phyloP scores from a whole-genome alignment of 148 eudicot species.

The Rhododendron vialii region DNA sequence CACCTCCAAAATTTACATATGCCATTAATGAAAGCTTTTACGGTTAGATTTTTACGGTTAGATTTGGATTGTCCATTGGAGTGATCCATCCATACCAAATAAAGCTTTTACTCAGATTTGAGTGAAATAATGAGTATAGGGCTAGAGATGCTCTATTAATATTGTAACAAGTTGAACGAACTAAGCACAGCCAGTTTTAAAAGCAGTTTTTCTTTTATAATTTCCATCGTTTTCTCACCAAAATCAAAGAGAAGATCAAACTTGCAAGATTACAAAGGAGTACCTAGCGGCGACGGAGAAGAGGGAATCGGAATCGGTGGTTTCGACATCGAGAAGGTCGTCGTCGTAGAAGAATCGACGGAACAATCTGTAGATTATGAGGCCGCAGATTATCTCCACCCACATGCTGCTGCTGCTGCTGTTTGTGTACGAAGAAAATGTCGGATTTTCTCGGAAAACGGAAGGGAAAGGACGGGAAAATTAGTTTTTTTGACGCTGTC shows the following conservation, averaged over 20 bases:
- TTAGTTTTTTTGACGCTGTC: background rate
- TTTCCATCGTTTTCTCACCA: background rate
- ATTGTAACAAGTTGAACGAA: background rate
- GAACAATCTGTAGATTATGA: slow-evolving; percentile 49
- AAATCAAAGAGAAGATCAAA: background rate
- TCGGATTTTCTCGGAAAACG: background rate
- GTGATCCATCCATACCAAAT: background rate
- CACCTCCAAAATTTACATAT: too few relatives aligned
- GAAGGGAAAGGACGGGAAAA: background rate
- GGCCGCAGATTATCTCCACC: slow-evolving; percentile 54
- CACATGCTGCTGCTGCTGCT: slow-evolving; percentile 41
- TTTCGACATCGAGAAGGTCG: slow-evolving; percentile 43
- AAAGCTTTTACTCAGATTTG: background rate
- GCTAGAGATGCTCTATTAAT: background rate
- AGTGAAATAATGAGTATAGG: background rate
- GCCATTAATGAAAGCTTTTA: too few relatives aligned
- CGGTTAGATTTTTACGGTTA: too few relatives aligned
- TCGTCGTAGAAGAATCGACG: slow-evolving; percentile 40
- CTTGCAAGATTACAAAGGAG: background rate
- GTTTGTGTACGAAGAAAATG: background rate
- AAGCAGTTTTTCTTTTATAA: background rate
- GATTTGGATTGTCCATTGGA: background rate
- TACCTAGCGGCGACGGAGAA: slow-evolving; percentile 74
- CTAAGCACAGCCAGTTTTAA: background rate
- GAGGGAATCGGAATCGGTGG: slow-evolving; percentile 52